Evolutionary conservation across 1,284 basidiomycete species (phyloP).

Genomic region (Mycena citricolor): DNA sequence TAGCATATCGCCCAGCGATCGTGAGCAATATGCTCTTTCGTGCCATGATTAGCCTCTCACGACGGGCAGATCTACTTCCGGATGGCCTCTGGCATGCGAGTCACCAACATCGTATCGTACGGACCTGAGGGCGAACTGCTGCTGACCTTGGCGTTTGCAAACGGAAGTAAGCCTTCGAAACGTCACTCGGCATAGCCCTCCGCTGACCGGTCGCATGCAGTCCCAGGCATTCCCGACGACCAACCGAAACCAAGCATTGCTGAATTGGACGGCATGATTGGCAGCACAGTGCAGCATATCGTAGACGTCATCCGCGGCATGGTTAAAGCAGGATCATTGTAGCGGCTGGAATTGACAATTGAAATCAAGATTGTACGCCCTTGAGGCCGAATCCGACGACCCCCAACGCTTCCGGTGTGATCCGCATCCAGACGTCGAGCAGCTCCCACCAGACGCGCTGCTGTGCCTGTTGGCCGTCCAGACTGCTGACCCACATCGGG

Average conservation of each 20-base stretch:
- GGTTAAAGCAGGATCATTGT: constrained; percentile 25
- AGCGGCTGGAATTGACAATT: constrained; percentile 1
- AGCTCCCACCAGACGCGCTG: too few relatives aligned
- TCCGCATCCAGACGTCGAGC: too few relatives aligned
- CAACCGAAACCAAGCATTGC: constrained; percentile 20
- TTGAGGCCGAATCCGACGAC: too few relatives aligned
- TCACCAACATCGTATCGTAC: constrained; percentile 35
- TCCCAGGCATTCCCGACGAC: constrained; percentile 28
- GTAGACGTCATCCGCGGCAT: constrained; percentile 30
- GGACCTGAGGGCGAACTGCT: constrained; percentile 29
- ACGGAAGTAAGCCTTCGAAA: constrained; percentile 21
- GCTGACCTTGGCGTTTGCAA: constrained; percentile 33
- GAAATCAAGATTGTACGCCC: too few relatives aligned
- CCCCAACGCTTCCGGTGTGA: background rate
- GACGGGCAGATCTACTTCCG: constrained; percentile 32
- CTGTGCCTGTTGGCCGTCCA: too few relatives aligned
- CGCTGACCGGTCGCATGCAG: background rate
- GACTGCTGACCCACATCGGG: too few relatives aligned
- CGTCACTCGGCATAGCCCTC: background rate
- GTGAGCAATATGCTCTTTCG: constrained; percentile 22
- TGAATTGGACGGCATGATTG: constrained; percentile 29
- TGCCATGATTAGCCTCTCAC: background rate
- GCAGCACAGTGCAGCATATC: constrained; percentile 27
- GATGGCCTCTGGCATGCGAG: constrained; percentile 24
- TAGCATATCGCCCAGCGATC: constrained; percentile 28